Conservation (phyloP, 306 rosid species). For the Begonia fuchsioides region DNA sequence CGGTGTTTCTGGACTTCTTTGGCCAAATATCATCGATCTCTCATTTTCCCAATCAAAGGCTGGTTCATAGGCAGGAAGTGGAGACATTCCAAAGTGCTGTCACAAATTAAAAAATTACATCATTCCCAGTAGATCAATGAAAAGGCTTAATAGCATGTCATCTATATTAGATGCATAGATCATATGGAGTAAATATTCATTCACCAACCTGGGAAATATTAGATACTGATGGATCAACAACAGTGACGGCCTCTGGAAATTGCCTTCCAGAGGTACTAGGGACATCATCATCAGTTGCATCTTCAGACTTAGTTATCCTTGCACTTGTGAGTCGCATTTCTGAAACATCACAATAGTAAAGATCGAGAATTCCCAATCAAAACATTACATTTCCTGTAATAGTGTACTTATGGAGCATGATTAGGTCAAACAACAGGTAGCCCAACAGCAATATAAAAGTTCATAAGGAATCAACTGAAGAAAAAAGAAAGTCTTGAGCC, state of each 20-base stretch:
- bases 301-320: conserved; percentile 65
- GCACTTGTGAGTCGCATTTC: conserved; percentile 85
- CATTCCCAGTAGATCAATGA: too few species aligned
- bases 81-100: conserved; percentile 83
- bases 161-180: too few species aligned
- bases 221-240: conserved; percentile 28
- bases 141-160: too few species aligned
- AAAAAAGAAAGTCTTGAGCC: too few species aligned
- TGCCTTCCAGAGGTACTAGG: conserved; percentile 98
- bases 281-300: conserved; percentile 70
- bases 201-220: conserved; percentile 49
- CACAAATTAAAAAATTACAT: too few species aligned
- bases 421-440: too few species aligned
- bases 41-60: conserved; percentile 99
- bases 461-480: too few species aligned
- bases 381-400: too few species aligned
- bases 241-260: conserved; percentile 32
- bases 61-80: conserved; percentile 92
- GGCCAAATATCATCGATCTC: conserved; percentile 90
- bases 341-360: conserved; percentile 14
- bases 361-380: too few species aligned
- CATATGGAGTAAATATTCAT: too few species aligned
- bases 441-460: too few species aligned
- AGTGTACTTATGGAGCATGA: too few species aligned
- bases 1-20: conserved; percentile 86